These are phyloP conservation scores for Parathielavia appendiculata DNA, from an alignment of 495 filamentous ascomycete species.

Conservation along the genomic window DNA sequence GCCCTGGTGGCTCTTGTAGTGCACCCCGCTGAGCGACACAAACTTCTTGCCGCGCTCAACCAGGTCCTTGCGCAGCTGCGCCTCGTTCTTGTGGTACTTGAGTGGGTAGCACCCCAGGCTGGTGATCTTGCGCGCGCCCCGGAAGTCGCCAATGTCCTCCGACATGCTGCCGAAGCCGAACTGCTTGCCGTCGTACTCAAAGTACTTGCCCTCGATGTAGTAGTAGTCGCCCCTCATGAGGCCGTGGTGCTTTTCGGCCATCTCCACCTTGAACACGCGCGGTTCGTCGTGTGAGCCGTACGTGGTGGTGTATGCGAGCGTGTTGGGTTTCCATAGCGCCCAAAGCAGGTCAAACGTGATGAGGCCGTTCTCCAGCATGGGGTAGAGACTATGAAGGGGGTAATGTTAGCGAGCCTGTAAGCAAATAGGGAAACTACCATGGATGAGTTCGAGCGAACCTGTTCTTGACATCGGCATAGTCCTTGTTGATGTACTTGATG, in stretches of 20 bases:
- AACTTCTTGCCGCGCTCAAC: slow-evolving; percentile 86
- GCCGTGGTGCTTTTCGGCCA: slow-evolving; percentile 63
- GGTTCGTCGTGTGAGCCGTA: slow-evolving; percentile 78
- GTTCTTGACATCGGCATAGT: slow-evolving; percentile 74
- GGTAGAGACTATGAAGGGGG: slow-evolving; percentile 58
- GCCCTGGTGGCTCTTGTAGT: slow-evolving; percentile 79
- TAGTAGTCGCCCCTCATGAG: slow-evolving; percentile 79
- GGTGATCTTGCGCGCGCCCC: slow-evolving; percentile 77
- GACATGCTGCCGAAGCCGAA: slow-evolving; percentile 53
- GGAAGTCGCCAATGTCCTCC: slow-evolving; percentile 72
- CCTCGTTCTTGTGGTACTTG: slow-evolving; percentile 72
- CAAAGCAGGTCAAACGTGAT: slow-evolving; percentile 90
- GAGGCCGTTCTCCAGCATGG: slow-evolving; percentile 73
- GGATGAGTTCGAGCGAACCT: slow-evolving; percentile 23
- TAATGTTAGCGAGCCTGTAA: not conserved
- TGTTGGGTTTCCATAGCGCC: slow-evolving; percentile 90
- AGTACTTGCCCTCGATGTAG: slow-evolving; percentile 67
- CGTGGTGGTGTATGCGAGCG: slow-evolving; percentile 73
- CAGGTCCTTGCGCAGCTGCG: slow-evolving; percentile 57
- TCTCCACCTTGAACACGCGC: slow-evolving; percentile 84
- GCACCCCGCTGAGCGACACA: slow-evolving; percentile 70
- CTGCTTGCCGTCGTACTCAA: slow-evolving; percentile 78
- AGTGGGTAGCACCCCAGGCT: slow-evolving; percentile 74
- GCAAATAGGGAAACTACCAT: not conserved
- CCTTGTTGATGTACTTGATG: slow-evolving; percentile 73